Evolutionary conservation across 345 rosid species (phyloP).

Genomic region (Rhizophora mangle): DNA sequence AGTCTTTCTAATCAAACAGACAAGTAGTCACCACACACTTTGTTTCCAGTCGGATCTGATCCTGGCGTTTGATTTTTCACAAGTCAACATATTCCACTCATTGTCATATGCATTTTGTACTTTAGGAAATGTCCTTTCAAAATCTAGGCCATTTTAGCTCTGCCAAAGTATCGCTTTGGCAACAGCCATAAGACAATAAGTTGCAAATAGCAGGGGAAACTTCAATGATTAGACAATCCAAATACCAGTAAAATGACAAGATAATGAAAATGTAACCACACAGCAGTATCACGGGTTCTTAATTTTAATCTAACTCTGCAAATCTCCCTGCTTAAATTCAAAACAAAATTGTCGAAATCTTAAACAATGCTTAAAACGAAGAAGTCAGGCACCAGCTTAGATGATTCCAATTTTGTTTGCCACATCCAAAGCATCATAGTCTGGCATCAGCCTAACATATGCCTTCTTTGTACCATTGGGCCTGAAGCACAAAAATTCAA

Average conservation of each 20-base stretch:
- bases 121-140: too few species aligned
- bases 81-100: too few species aligned
- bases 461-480: conserved; percentile 98
- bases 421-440: conserved; percentile 89
- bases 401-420: conserved; percentile 96
- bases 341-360: conserved; percentile 12
- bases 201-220: not conserved
- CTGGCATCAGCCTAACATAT: conserved; percentile 86
- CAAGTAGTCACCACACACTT: too few species aligned
- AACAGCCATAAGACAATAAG: too few species aligned
- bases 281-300: conserved; percentile 8
- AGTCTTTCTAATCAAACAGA: too few species aligned
- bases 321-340: conserved; percentile 1
- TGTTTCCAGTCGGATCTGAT: too few species aligned
- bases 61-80: too few species aligned
- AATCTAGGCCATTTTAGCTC: too few species aligned
- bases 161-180: too few species aligned
- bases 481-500: conserved; percentile 34
- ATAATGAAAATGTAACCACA: not conserved
- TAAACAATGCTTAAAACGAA: not conserved
- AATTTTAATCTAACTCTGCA: conserved; percentile 6
- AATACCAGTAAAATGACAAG: not conserved
- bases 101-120: too few species aligned
- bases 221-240: not conserved
- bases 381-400: conserved; percentile 27